Evolutionary conservation across 345 rosid genomes (phyloP), one percentile per base, ranked within the genome.

Genomic region (Arabis alpina): DNA sequence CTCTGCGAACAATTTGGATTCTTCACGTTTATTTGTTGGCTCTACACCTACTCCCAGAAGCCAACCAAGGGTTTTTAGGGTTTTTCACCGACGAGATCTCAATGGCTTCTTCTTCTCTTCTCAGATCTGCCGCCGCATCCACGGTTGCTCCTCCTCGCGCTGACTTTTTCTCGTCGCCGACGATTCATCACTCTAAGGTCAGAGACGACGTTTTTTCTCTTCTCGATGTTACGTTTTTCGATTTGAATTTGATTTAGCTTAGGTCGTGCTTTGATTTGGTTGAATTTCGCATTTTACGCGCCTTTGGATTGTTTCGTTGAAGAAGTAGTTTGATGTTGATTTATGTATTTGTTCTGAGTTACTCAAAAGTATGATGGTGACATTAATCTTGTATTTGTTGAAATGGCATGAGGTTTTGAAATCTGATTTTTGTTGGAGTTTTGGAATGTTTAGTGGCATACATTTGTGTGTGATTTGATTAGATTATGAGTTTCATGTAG

Each of bases 71-170:
- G 76, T 39, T 27, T 45, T 66, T 63, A 66, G 72, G 72, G 57
- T 64, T 70, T 76, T 54, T 70, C 67, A 76, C 66, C 23, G 10
- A 15, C 10, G 42, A 69, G 42, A 75, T 63, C 79, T 62, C 70
- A 61, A 93, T 91, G 99, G 90, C 95, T 4, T 76, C 78, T 76
- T 84, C 95, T 45, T 77, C 87, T 54, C 81, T 86, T 52, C 30
- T 86, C 82, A 84, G 96, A 89, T 88, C 95, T 51, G 56, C 88
- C 11, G 54, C 87, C 71, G 51, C 82, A 72, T 63, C 78, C 68
- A 9, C 87, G 40, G 71, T 69, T 9, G 44, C 70, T 12, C 62
- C 78, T 8, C 73, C 82, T 70, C 62, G 82, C 64, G 43, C 78
- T 66, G 70, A 84, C 72, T 62, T 66, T 74, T 59, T 82, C 69